These are phyloP conservation scores for Tetraselmis striata DNA, from an alignment of 139 green algal species.

Conservation along the genomic window DNA sequence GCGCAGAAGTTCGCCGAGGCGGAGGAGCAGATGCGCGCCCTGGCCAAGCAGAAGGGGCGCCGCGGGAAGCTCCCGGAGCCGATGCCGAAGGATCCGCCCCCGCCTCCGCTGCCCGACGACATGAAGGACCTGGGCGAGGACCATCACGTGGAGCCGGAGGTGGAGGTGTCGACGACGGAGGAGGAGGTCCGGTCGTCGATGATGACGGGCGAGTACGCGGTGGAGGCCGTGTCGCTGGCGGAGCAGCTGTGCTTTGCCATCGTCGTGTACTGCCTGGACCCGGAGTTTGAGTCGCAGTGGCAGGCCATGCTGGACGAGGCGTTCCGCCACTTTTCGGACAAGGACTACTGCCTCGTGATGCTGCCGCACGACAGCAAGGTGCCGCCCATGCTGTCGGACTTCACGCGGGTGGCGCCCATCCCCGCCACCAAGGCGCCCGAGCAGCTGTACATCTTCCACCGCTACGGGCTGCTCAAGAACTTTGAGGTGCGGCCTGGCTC, in stretches of 20 bases:
- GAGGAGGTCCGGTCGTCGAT: conserved; percentile 23
- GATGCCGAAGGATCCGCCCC: neutral
- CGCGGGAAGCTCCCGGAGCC: neutral
- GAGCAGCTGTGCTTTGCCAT: conserved; percentile 46
- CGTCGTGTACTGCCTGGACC: conserved; percentile 58
- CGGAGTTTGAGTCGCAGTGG: conserved; percentile 32
- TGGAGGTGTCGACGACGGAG: conserved; percentile 5
- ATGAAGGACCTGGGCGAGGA: neutral
- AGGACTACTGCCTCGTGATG: conserved; percentile 47
- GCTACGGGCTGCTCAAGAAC: conserved; percentile 19
- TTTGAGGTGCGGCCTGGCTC: conserved; percentile 11
- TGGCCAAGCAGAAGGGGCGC: neutral
- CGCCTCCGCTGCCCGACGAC: neutral
- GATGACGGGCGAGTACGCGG: conserved; percentile 53
- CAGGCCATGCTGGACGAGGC: conserved; percentile 25
- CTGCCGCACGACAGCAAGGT: conserved; percentile 37
- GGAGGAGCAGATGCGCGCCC: neutral
- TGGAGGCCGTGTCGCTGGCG: conserved; percentile 27
- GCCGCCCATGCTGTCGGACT: conserved; percentile 9
- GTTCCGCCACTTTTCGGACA: conserved; percentile 15
- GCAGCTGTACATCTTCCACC: conserved; percentile 44
- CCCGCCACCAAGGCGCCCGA: conserved; percentile 9
- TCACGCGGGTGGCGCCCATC: conserved; percentile 9
- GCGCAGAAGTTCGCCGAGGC: neutral
- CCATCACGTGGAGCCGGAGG: neutral